phyloP scores from a whole-genome alignment of 306 rosid species.

The Lathyrus sativus region DNA sequence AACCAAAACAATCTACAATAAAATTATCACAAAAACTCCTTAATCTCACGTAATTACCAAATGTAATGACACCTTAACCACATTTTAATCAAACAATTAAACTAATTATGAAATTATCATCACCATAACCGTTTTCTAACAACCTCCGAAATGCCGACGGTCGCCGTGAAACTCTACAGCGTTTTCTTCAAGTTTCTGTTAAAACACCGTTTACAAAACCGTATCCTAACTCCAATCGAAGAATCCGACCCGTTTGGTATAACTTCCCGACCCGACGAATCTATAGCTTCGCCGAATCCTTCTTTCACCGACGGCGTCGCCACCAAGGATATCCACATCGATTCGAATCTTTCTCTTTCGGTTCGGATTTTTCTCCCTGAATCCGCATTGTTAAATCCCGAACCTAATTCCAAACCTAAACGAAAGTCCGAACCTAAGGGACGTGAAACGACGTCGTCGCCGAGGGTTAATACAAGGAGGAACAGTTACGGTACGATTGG shows the following conservation, averaged over 20 bases:
- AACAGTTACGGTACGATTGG: constrained; percentile 53
- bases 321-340: constrained; percentile 93
- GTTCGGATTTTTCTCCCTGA: constrained; percentile 59
- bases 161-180: constrained; percentile 92
- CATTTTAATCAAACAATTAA: neutral
- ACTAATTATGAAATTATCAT: constrained; percentile 31
- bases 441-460: constrained; percentile 26
- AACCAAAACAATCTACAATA: constrained; percentile 34
- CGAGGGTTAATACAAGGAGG: constrained; percentile 41
- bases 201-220: constrained; percentile 90
- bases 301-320: constrained; percentile 85
- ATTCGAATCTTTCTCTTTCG: constrained; percentile 18
- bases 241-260: constrained; percentile 69
- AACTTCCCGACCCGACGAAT: constrained; percentile 83
- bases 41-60: constrained; percentile 29
- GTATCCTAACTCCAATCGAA: constrained; percentile 66
- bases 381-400: constrained; percentile 71
- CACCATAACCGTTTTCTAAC: constrained; percentile 32
- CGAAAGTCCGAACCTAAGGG: constrained; percentile 32
- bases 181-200: constrained; percentile 94
- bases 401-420: constrained; percentile 45
- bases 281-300: constrained; percentile 69
- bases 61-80: neutral
- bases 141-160: constrained; percentile 72
- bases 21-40: neutral